Percentiles rank a stretch among this genome's conserved stretches.
Evolutionary conservation across 352 stramenopile species (phyloP).

Genomic region (Aphanomyces invadans): DNA sequence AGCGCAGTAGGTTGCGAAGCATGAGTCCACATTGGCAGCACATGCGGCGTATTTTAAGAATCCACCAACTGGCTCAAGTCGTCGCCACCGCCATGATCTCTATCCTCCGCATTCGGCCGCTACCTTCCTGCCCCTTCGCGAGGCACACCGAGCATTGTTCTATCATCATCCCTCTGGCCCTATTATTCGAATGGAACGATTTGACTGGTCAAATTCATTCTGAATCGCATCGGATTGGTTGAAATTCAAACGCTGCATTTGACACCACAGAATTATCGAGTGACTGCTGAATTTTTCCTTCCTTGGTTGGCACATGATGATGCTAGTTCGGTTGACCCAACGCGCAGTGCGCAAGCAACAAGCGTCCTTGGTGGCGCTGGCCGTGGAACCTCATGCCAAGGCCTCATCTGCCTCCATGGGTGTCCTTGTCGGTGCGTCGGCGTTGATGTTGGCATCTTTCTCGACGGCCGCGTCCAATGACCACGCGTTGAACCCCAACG

Average conservation of each 20-base stretch:
- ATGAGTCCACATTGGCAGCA: too few species aligned
- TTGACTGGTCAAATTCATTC: not conserved
- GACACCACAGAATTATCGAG: slow-evolving; percentile 9
- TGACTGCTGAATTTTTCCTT: slow-evolving; percentile 16
- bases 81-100: too few species aligned
- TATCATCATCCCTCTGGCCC: not conserved
- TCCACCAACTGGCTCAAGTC: too few species aligned
- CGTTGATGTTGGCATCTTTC: not conserved
- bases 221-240: slow-evolving; percentile 12
- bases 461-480: slow-evolving; percentile 8
- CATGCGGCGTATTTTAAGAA: too few species aligned
- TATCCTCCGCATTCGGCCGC: too few species aligned
- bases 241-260: slow-evolving; percentile 9
- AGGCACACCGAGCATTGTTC: not conserved
- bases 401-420: slow-evolving; percentile 4
- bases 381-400: not conserved
- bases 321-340: slow-evolving; percentile 22
- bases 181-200: slow-evolving; percentile 14
- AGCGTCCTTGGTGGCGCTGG: not conserved
- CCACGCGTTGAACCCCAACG: slow-evolving; percentile 41
- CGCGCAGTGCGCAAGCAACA: slow-evolving; percentile 14
- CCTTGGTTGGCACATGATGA: slow-evolving; percentile 5
- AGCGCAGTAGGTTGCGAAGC: too few species aligned
- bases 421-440: not conserved
- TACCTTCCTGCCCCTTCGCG: not conserved